Conservation (phyloP, 2,329 filamentous ascomycete species). For the Colletotrichum sp. region DNA sequence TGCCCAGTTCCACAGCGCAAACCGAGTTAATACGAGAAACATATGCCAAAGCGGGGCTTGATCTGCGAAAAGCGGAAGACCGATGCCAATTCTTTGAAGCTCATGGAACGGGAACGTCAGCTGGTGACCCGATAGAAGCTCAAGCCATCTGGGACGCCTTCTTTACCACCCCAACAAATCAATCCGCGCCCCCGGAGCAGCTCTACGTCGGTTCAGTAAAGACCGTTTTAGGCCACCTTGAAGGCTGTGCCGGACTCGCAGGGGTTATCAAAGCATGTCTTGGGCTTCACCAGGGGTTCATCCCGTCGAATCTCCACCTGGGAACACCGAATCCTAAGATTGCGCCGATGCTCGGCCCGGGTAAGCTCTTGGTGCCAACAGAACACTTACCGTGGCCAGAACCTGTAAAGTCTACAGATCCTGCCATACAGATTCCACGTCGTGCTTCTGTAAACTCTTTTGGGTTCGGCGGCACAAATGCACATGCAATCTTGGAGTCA, state of each 20-base stretch:
- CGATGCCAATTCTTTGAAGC: conserved; percentile 28
- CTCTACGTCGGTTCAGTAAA: conserved; percentile 31
- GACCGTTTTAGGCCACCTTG: conserved; percentile 31
- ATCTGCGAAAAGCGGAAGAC: conserved; percentile 8
- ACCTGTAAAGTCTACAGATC: background rate
- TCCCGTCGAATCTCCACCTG: conserved; percentile 36
- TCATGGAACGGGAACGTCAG: conserved; percentile 44
- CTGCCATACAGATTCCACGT: background rate
- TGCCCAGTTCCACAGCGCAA: conserved; percentile 36
- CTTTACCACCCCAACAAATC: background rate
- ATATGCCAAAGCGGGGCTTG: conserved; percentile 25
- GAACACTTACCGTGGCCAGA: conserved; percentile 23
- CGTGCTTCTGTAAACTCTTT: conserved; percentile 35
- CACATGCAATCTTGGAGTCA: conserved; percentile 40
- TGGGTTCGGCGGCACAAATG: conserved; percentile 52
- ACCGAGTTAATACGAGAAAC: conserved; percentile 27
- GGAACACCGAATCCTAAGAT: conserved; percentile 31
- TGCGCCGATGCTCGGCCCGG: conserved; percentile 23
- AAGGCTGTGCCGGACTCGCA: conserved; percentile 30
- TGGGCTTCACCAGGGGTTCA: conserved; percentile 21
- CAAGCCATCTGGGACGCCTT: conserved; percentile 28
- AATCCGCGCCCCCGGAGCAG: background rate
- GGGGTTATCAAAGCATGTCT: conserved; percentile 29
- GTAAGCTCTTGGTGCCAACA: conserved; percentile 20
- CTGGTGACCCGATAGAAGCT: conserved; percentile 42